Evolutionary conservation across 2,329 filamentous ascomycete species (phyloP).

Genomic region (Colletotrichum higginsianum): DNA sequence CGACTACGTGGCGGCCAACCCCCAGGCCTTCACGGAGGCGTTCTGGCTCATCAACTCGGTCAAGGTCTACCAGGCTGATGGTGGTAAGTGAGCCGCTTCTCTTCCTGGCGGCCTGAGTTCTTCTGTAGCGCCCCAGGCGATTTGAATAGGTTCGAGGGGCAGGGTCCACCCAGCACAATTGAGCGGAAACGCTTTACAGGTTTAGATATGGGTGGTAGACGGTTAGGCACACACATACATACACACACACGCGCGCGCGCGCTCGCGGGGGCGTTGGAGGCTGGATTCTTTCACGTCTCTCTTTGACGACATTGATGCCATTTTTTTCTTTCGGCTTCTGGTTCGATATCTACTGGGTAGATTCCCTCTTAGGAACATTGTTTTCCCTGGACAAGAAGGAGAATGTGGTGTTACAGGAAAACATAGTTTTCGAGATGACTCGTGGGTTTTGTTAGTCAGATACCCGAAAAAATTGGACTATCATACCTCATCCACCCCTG

Average conservation of each 20-base stretch:
- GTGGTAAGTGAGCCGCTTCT: slow-evolving; percentile 1
- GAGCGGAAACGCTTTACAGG: slow-evolving; percentile 5
- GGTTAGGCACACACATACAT: slow-evolving; percentile 3
- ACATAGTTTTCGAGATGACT: neutral
- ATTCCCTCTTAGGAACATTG: neutral
- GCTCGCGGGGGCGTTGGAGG: slow-evolving; percentile 28
- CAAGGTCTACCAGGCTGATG: slow-evolving; percentile 70
- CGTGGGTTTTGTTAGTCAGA: slow-evolving; percentile 20
- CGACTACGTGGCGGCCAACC: slow-evolving; percentile 80
- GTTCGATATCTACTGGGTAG: slow-evolving; percentile 31
- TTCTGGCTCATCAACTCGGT: slow-evolving; percentile 85
- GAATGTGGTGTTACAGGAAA: slow-evolving; percentile 22
- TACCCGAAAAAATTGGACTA: slow-evolving; percentile 29
- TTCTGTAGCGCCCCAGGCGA: neutral
- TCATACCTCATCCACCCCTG: neutral
- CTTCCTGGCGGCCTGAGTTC: neutral
- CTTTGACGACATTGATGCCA: slow-evolving; percentile 27
- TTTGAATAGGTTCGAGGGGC: neutral
- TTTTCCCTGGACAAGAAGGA: neutral
- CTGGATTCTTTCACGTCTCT: slow-evolving; percentile 12
- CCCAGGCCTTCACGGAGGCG: slow-evolving; percentile 77
- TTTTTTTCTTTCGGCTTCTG: slow-evolving; percentile 3
- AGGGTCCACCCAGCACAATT: neutral
- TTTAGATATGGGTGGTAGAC: slow-evolving; percentile 17
- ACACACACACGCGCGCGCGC: neutral